Percentiles rank a stretch among this genome's conserved stretches.
Conservation (phyloP, 768 basidiomycete genomes). For the Mycena albidolilacea region DNA sequence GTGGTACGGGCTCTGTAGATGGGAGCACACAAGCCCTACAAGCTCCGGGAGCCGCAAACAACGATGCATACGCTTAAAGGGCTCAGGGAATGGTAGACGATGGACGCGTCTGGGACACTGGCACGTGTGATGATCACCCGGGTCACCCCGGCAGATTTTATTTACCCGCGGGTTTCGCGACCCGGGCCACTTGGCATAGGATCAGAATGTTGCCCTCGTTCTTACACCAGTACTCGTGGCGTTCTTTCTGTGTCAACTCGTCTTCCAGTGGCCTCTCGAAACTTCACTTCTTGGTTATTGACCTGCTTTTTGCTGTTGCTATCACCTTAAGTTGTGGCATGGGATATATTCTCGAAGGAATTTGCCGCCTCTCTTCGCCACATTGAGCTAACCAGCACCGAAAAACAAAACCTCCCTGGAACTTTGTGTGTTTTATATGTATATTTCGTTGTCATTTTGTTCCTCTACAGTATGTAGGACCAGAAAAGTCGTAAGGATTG, state of each 20-base stretch:
- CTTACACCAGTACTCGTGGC: neutral
- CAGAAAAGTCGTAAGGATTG: neutral
- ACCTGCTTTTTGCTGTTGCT: neutral
- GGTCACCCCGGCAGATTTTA: neutral
- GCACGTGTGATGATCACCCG: neutral
- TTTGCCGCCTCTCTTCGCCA: neutral
- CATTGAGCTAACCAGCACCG: neutral
- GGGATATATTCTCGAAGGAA: neutral
- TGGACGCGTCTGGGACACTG: too few relatives aligned
- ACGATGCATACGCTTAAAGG: slow-evolving; percentile 13
- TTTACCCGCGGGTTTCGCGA: neutral
- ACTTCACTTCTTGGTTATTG: neutral
- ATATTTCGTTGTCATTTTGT: too few relatives aligned
- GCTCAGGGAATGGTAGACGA: too few relatives aligned
- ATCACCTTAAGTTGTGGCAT: neutral
- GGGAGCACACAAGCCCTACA: slow-evolving; percentile 19
- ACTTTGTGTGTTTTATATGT: too few relatives aligned
- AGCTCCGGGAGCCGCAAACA: slow-evolving; percentile 12
- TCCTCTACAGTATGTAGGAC: too few relatives aligned
- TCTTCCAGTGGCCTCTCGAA: neutral
- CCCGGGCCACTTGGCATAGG: neutral
- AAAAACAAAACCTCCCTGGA: neutral
- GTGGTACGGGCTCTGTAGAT: neutral
- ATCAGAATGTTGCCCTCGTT: too few relatives aligned
- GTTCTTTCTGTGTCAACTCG: neutral